These are phyloP conservation scores for Herpetomonas samuelpessoai DNA, from an alignment of 208 protist species.

Conservation along the genomic window DNA sequence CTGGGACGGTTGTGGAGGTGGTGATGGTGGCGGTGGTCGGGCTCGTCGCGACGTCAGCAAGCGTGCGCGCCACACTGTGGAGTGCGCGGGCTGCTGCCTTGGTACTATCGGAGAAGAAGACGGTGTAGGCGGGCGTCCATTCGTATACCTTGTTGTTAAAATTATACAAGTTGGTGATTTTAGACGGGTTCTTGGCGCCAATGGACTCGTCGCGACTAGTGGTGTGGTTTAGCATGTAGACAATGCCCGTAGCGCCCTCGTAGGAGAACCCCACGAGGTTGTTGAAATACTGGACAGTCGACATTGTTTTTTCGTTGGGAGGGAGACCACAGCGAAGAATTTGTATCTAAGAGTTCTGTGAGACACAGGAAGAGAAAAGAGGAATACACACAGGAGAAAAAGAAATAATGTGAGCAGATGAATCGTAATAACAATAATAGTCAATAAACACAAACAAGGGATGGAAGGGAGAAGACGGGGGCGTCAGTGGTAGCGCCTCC, in stretches of 20 bases:
- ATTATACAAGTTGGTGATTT: neutral
- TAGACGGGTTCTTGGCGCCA: neutral
- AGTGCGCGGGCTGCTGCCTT: neutral
- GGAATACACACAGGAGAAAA: too few species aligned
- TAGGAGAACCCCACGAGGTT: neutral
- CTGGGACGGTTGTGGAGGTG: neutral
- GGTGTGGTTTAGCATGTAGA: neutral
- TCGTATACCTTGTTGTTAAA: neutral
- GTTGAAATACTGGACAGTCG: neutral
- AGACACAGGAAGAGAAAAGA: too few species aligned
- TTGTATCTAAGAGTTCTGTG: too few species aligned
- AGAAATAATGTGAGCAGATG: too few species aligned
- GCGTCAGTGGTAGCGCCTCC: too few species aligned
- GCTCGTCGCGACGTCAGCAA: neutral
- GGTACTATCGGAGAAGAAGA: neutral
- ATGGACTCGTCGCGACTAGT: neutral
- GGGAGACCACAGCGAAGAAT: too few species aligned
- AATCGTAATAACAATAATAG: too few species aligned
- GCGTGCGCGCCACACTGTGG: neutral
- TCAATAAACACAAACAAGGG: too few species aligned
- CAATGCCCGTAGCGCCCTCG: neutral
- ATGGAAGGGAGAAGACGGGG: too few species aligned
- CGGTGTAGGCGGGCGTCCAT: neutral
- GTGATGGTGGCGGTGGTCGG: too few species aligned
- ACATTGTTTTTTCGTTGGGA: too few species aligned